Evolutionary conservation across 1,284 basidiomycete species (phyloP), one percentile per base, ranked within the genome.

Genomic region (Erythrobasidium hasegawianum): DNA sequence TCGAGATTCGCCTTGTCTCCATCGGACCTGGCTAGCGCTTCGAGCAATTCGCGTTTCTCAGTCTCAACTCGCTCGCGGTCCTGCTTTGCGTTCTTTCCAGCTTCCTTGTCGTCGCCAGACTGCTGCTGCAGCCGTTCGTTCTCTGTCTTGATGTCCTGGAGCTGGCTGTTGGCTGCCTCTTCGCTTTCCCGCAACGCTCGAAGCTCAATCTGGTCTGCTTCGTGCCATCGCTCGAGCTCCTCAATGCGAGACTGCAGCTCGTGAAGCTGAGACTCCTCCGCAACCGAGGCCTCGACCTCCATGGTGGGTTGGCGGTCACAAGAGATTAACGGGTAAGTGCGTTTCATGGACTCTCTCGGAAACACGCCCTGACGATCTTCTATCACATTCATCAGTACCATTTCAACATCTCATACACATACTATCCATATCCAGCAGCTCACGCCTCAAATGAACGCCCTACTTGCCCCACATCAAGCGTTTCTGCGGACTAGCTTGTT

Each of bases 81-180:
- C 77, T 89, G 86, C 75, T 88, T 87, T 56, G 88, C 78, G 75
- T 89, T 87, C 1, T 89, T 80, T 1, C 65, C 60, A 0, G 81
- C 76, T 0, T 72, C 72, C 71, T 87, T 85, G 4, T 84, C 73
- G 38, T 87, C 85, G 58, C 80, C 82, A 2, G 81, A 75, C 56
- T 81, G 76, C 8, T 80, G 81, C 73, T 89, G 87, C 57, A 81
- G 82, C 75, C 89, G 87, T 73, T 88, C 86, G 50, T 88, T 75
- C 24, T 85, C 84, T 76, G 89, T 86, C 75, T 90, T 88, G 53
- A 89, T 79, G 73, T 89, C 87, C 1, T 89, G 80, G 50, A 89
- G 87, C 75, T 85, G 86, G 76, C 81, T 82, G 72, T 86, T 83
- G 11, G 81, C 75, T 62, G 85, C 83, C 2, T 86, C 85, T 54